Evolutionary conservation across 805 yeast species (phyloP).

Genomic region (Starmerella apis): DNA sequence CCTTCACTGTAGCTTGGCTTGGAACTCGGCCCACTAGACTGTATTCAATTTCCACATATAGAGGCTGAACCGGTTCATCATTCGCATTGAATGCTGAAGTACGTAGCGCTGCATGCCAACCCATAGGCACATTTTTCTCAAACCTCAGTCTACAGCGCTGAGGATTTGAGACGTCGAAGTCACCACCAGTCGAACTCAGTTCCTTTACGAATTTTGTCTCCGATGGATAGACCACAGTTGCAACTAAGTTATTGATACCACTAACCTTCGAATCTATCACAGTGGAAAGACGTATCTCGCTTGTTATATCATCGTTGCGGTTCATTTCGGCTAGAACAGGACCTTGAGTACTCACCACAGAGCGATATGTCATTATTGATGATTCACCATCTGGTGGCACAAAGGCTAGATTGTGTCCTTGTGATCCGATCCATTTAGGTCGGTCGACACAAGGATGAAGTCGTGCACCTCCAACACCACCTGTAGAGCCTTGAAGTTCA

Average conservation of each 20-base stretch:
- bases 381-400: conserved; percentile 83
- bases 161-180: conserved; percentile 42
- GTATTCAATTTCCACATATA: conserved; percentile 29
- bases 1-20: conserved; percentile 33
- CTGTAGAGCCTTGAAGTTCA: conserved; percentile 31
- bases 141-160: conserved; percentile 45
- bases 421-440: conserved; percentile 39
- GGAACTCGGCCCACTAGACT: conserved; percentile 58
- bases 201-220: conserved; percentile 36
- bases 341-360: conserved; percentile 44
- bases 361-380: conserved; percentile 49
- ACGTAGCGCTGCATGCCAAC: conserved; percentile 55
- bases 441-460: conserved; percentile 62
- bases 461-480: conserved; percentile 18
- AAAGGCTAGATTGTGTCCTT: conserved; percentile 45
- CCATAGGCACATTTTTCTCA: conserved; percentile 47
- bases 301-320: conserved; percentile 36
- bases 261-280: conserved; percentile 39
- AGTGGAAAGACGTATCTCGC: conserved; percentile 48
- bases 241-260: conserved; percentile 39
- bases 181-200: conserved; percentile 65
- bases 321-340: conserved; percentile 46
- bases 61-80: conserved; percentile 23
- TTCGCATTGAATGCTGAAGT: conserved; percentile 36
- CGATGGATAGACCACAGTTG: conserved; percentile 35